Evolutionary conservation across 2,329 filamentous ascomycete genomes (phyloP), one percentile per base, ranked within the genome.

Genomic region (Penicillium frequentans): DNA sequence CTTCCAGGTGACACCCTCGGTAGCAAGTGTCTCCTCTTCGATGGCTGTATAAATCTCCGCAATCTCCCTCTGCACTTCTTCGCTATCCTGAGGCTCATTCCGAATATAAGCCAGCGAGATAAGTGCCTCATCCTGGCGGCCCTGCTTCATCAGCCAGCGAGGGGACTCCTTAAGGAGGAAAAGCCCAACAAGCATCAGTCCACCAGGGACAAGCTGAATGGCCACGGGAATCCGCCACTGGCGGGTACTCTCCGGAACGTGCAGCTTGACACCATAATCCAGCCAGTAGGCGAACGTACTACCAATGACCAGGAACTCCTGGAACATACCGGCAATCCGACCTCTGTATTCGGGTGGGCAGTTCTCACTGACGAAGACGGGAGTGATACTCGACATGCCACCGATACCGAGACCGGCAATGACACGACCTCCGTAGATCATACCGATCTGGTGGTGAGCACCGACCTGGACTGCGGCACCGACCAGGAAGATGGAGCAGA

Each of bases 211-310:
- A 54, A 83, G 79, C 65, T 84, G 81, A 10, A 84, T 70, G 1
- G 77, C 80, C 23, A 84, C 80, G 0, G 81, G 81, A 4, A 82
- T 71, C 8, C 81, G 76, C 81, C 81, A 84, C 67, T 83, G 82
- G n/a, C 73, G 75, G 2, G 79, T 75, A 37, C 75, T 73, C 4
- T 74, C 68, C 11, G 67, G 73, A 52, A 82, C 76, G 49, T 77
- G 74, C 26, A 77, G 69, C 21, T 74, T 68, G 46, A 82, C 80
- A 35, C 81, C 80, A 59, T 82, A 83, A 66, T 82, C 81, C 53
- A 83, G 75, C 70, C 81, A 83, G 70, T 82, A 82, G 35, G 77
- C 76, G 19, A 82, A 68, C 50, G 79, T 81, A 23, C 81, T 81
- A 50, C 72, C 71, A 23, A 74, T 73, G 16, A 74, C 72, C 16